Conservation (phyloP, 2,329 filamentous ascomycete species). For the Monosporascus ibericus region DNA sequence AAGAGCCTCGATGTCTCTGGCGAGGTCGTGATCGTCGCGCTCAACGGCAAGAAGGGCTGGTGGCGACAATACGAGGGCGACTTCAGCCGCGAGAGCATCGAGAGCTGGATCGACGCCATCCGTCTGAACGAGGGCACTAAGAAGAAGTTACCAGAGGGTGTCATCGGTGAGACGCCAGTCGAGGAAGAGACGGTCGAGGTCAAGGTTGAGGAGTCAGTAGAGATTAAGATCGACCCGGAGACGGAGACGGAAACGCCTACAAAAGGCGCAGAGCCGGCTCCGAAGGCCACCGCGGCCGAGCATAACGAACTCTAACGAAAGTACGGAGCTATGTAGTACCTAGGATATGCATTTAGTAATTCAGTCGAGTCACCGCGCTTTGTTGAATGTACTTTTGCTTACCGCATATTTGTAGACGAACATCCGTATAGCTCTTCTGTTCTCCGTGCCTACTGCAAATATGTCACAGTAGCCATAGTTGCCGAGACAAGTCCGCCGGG, state of each 20-base stretch:
- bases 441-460: background rate
- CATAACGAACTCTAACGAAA: slow-evolving; percentile 47
- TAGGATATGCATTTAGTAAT: background rate
- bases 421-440: background rate
- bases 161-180: slow-evolving; percentile 39
- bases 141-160: slow-evolving; percentile 61
- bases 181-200: slow-evolving; percentile 37
- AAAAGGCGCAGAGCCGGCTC: slow-evolving; percentile 27
- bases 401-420: background rate
- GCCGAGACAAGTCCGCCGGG: no score
- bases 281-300: slow-evolving; percentile 28
- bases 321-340: background rate
- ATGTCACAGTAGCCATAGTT: no score
- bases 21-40: slow-evolving; percentile 66
- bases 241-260: slow-evolving; percentile 20
- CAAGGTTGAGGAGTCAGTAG: slow-evolving; percentile 27
- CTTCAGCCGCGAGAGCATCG: slow-evolving; percentile 57
- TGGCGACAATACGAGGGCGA: slow-evolving; percentile 66
- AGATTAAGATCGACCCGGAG: slow-evolving; percentile 22
- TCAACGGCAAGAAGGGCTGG: slow-evolving; percentile 84
- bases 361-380: no score
- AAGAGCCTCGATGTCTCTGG: slow-evolving; percentile 56
- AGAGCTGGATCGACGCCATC: slow-evolving; percentile 87
- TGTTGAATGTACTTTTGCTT: background rate
- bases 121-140: slow-evolving; percentile 82